A percentile compares a stretch with the other conserved stretches of the same genome.
These are phyloP conservation scores for Mimosa bimucronata DNA, from an alignment of 306 rosid species.

Conservation along the genomic window DNA sequence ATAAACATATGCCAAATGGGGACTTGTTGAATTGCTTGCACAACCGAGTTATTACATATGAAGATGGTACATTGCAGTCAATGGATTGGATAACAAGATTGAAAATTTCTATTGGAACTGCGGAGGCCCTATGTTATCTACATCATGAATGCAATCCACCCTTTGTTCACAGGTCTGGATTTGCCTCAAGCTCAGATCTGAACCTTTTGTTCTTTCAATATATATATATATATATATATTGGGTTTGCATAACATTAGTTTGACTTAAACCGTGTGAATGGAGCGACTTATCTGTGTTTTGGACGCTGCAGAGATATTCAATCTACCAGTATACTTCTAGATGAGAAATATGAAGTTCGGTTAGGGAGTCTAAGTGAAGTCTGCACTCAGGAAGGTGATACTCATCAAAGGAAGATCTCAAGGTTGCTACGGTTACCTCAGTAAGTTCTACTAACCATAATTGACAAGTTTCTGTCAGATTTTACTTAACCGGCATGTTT, in stretches of 20 bases:
- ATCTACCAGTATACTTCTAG: constrained; percentile 95
- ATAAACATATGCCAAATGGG: constrained; percentile 77
- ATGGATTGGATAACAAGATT: constrained; percentile 97
- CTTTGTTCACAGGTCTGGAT: constrained; percentile 77
- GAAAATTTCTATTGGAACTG: constrained; percentile 90
- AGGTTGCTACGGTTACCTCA: constrained; percentile 64
- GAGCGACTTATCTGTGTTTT: constrained; percentile 45
- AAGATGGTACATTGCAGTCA: constrained; percentile 76
- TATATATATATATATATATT: neutral
- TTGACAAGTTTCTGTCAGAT: neutral
- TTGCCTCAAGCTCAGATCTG: constrained; percentile 25
- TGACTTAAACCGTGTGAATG: constrained; percentile 14
- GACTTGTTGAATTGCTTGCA: constrained; percentile 78
- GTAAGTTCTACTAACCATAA: constrained; percentile 39
- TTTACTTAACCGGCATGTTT: neutral
- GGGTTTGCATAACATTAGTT: constrained; percentile 1
- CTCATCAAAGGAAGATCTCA: constrained; percentile 79
- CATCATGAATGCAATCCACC: constrained; percentile 93
- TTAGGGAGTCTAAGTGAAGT: constrained; percentile 86
- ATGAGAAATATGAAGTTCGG: constrained; percentile 94
- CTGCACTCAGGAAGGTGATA: constrained; percentile 83
- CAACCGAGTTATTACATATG: constrained; percentile 55
- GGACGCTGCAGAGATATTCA: constrained; percentile 75
- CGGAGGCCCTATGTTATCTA: constrained; percentile 83
- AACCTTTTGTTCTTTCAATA: neutral